A percentile compares a stretch with the other conserved stretches of the same genome.
Conservation (phyloP, 345 rosid genomes). For the Ceriops zippeliana region DNA sequence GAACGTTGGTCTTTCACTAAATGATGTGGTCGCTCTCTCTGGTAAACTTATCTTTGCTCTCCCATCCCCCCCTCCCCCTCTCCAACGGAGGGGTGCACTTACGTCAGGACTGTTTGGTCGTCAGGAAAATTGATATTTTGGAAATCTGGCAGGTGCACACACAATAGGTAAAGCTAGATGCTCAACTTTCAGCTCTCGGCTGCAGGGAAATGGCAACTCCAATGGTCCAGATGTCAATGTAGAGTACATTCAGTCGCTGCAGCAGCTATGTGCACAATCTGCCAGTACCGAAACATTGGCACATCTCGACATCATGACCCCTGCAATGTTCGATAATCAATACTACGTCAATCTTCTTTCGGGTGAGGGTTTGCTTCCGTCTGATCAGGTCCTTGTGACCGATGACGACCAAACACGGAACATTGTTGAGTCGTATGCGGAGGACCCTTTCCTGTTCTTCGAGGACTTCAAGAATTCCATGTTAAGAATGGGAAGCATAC, state of each 20-base stretch:
- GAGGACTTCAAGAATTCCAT: conserved; percentile 65
- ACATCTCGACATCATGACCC: conserved; percentile 66
- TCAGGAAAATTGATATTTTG: not conserved
- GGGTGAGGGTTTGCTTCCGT: conserved; percentile 71
- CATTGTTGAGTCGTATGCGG: conserved; percentile 50
- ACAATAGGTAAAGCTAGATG: conserved; percentile 81
- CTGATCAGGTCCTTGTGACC: conserved; percentile 63
- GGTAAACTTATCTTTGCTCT: conserved; percentile 29
- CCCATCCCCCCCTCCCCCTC: too few species aligned
- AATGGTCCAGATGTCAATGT: conserved; percentile 40
- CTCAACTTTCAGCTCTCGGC: conserved; percentile 55
- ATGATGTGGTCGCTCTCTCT: conserved; percentile 74
- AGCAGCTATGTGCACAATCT: conserved; percentile 49
- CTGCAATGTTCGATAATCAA: conserved; percentile 77
- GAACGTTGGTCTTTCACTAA: conserved; percentile 62
- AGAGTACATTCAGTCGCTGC: conserved; percentile 59
- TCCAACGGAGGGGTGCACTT: not conserved
- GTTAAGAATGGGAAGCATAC: conserved; percentile 64
- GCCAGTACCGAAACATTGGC: conserved; percentile 34
- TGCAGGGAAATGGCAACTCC: conserved; percentile 33
- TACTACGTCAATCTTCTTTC: conserved; percentile 71
- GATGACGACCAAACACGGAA: conserved; percentile 44
- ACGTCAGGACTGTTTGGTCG: too few species aligned
- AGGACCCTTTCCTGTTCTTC: conserved; percentile 51
- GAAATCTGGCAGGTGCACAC: conserved; percentile 54